phyloP scores from a whole-genome alignment of 2,329 filamentous ascomycete species.

The Cadophora luteo-olivacea region DNA sequence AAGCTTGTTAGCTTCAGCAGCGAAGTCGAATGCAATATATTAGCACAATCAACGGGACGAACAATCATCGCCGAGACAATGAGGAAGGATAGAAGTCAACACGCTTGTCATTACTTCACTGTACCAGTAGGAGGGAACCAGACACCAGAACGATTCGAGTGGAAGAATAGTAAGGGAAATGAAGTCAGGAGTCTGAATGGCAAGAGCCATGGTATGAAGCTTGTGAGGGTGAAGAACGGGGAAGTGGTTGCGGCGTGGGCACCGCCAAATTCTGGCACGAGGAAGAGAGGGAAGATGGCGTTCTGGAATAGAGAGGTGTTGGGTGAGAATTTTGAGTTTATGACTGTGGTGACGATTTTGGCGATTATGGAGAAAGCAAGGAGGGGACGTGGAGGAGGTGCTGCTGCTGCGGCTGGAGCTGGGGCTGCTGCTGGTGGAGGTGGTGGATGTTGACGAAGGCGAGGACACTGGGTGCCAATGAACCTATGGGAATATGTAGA shows the following conservation, averaged over 20 bases:
- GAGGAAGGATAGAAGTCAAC: background rate
- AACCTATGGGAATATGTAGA: background rate
- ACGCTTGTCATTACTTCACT: background rate
- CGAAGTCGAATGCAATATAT: background rate
- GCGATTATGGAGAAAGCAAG: conserved; percentile 31
- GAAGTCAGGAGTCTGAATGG: conserved; percentile 31
- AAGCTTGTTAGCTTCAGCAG: conserved; percentile 14
- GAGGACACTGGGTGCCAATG: background rate
- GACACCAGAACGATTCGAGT: conserved; percentile 29
- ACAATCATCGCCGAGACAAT: background rate
- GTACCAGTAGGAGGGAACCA: background rate
- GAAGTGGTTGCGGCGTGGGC: conserved; percentile 35
- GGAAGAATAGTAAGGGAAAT: conserved; percentile 28
- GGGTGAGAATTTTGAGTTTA: conserved; percentile 30
- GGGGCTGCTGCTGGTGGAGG: background rate
- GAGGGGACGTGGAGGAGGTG: conserved; percentile 8
- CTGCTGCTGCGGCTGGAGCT: background rate
- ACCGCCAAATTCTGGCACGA: conserved; percentile 22
- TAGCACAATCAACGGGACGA: background rate
- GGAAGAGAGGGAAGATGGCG: conserved; percentile 35
- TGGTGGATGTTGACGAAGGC: background rate
- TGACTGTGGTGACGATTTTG: conserved; percentile 27
- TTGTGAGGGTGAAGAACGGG: conserved; percentile 26
- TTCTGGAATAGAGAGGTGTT: conserved; percentile 32
- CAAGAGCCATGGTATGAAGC: conserved; percentile 31